A percentile compares a stretch with the other conserved stretches of the same genome.
Evolutionary conservation across 805 yeast genomes (phyloP).

Genomic region (Kluyveromyces nonfermentans): DNA sequence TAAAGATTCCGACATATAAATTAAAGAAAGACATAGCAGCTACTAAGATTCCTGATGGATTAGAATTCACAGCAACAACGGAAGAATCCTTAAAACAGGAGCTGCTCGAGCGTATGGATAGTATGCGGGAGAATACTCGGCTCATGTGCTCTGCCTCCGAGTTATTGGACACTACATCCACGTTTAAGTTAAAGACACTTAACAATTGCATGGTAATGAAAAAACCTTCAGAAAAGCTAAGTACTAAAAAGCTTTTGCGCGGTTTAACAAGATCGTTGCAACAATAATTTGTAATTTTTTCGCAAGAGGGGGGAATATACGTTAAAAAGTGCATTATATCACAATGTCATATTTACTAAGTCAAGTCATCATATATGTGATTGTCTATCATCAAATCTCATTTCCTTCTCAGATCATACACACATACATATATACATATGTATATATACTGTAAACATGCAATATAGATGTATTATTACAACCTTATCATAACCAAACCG

Average conservation of each 20-base stretch:
- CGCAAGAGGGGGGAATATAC: neutral
- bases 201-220: constrained; percentile 1
- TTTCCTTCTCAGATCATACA: neutral
- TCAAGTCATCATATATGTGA: too few relatives aligned
- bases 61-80: constrained; percentile 10
- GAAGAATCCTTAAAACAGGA: neutral
- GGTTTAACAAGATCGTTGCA: constrained; percentile 19
- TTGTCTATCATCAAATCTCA: neutral
- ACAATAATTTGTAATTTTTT: constrained; percentile 1
- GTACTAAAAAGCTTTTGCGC: constrained; percentile 9
- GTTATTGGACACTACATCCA: neutral
- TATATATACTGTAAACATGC: neutral
- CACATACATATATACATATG: too few relatives aligned
- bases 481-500: neutral
- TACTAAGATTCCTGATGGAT: constrained; percentile 2
- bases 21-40: constrained; percentile 12
- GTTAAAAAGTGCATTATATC: too few relatives aligned
- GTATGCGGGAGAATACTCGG: constrained; percentile 1
- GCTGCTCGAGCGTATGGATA: neutral
- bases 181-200: neutral
- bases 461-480: neutral
- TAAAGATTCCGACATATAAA: constrained; percentile 4
- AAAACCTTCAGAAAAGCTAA: neutral
- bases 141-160: neutral
- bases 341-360: too few relatives aligned